Evolutionary conservation across 2,329 filamentous ascomycete species (phyloP).

Genomic region (Byssochlamys sp.): DNA sequence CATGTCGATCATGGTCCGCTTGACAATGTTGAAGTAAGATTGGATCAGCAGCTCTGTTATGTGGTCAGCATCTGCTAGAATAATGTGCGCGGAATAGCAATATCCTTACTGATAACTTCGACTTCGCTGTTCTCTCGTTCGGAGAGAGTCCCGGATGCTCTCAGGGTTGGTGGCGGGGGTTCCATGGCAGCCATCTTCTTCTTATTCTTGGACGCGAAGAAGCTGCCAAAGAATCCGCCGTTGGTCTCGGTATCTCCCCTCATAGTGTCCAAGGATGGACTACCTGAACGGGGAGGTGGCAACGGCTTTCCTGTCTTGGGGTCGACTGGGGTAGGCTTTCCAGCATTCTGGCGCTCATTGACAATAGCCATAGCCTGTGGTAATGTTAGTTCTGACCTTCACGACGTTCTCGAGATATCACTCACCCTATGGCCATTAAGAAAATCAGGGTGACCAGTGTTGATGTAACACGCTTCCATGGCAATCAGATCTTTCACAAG

Average conservation of each 20-base stretch:
- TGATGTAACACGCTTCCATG: constrained; percentile 97
- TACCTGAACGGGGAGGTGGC: constrained; percentile 59
- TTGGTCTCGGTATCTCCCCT: constrained; percentile 43
- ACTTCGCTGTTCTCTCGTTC: constrained; percentile 94
- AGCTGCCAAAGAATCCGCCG: constrained; percentile 89
- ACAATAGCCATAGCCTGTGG: constrained; percentile 85
- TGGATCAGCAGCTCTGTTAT: constrained; percentile 75
- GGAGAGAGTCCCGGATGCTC: constrained; percentile 84
- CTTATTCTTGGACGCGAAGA: constrained; percentile 99
- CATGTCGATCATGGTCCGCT: constrained; percentile 99
- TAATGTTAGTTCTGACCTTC: constrained; percentile 12
- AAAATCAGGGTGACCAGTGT: constrained; percentile 96
- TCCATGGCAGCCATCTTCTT: constrained; percentile 99
- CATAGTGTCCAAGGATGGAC: constrained; percentile 59
- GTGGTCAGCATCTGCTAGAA: constrained; percentile 8
- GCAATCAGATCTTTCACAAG: constrained; percentile 81
- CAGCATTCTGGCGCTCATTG: constrained; percentile 74
- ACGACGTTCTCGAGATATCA: constrained; percentile 5
- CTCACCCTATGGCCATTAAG: constrained; percentile 80
- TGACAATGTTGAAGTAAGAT: constrained; percentile 96
- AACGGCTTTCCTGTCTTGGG: constrained; percentile 97
- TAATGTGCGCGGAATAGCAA: not conserved
- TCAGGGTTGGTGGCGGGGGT: constrained; percentile 79
- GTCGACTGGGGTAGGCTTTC: constrained; percentile 87
- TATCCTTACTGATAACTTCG: constrained; percentile 85